A percentile compares a stretch with the other conserved stretches of the same genome.
phyloP scores from a whole-genome alignment of 306 rosid genomes.

The Vicia villosa region DNA sequence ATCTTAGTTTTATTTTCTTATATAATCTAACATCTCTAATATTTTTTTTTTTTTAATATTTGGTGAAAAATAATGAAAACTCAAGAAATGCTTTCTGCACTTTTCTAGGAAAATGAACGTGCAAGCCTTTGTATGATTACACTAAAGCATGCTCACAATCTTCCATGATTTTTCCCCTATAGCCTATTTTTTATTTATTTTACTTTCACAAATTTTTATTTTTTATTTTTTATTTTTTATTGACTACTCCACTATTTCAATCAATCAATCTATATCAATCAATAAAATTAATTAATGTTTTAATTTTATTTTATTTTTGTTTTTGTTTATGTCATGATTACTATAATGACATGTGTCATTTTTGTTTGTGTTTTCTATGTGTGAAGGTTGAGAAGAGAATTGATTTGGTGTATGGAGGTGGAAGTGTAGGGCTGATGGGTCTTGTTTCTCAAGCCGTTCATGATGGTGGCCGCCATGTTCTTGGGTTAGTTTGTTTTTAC shows the following conservation, averaged over 20 bases:
- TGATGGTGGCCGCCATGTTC: slow-evolving; percentile 99
- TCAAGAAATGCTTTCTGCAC: slow-evolving; percentile 23
- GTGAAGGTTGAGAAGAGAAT: slow-evolving; percentile 90
- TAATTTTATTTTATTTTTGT: not conserved
- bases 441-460: slow-evolving; percentile 99
- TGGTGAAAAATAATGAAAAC: not conserved
- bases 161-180: slow-evolving; percentile 49
- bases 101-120: slow-evolving; percentile 72
- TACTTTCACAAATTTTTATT: not conserved
- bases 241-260: slow-evolving; percentile 20
- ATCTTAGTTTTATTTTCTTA: slow-evolving; percentile 45
- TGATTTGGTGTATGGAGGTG: slow-evolving; percentile 99
- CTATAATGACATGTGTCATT: slow-evolving; percentile 54
- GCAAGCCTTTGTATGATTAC: slow-evolving; percentile 71
- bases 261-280: not conserved
- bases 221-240: slow-evolving; percentile 38
- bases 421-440: slow-evolving; percentile 99
- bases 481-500: slow-evolving; percentile 60
- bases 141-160: slow-evolving; percentile 64
- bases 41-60: not conserved
- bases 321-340: slow-evolving; percentile 30
- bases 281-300: not conserved
- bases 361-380: slow-evolving; percentile 50
- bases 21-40: not conserved
- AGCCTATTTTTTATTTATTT: slow-evolving; percentile 38